phyloP scores from a whole-genome alignment of 1,284 basidiomycete species.

The Moniliella sp. region DNA sequence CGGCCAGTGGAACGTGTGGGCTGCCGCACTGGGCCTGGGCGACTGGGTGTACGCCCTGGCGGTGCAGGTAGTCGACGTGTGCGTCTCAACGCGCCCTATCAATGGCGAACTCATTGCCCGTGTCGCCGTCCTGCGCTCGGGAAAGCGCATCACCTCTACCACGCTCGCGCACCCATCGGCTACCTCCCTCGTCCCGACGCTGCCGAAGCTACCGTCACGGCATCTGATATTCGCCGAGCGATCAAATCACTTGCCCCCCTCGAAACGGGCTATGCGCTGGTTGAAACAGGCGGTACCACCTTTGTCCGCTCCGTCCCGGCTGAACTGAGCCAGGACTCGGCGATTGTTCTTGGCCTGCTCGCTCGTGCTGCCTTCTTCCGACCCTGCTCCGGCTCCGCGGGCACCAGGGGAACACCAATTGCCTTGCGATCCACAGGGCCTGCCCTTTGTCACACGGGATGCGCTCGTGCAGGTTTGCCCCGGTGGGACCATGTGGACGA shows the following conservation, averaged over 20 bases:
- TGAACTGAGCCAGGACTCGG: constrained; percentile 34
- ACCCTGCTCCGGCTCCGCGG: too few species aligned
- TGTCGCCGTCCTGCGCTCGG: constrained; percentile 51
- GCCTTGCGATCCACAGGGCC: constrained; percentile 4
- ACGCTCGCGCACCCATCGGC: not conserved
- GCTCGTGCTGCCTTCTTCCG: too few species aligned
- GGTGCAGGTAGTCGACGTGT: constrained; percentile 89
- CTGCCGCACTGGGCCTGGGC: constrained; percentile 55
- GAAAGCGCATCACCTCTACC: constrained; percentile 29
- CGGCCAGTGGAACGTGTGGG: too few species aligned
- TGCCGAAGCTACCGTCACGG: not conserved
- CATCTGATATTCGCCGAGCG: constrained; percentile 44
- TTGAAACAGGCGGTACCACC: constrained; percentile 43
- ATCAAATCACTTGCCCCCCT: constrained; percentile 71
- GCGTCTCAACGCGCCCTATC: constrained; percentile 60
- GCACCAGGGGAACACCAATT: too few species aligned
- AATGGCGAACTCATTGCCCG: constrained; percentile 81
- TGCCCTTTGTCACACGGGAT: constrained; percentile 38
- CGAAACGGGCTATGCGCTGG: constrained; percentile 65
- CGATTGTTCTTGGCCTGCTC: constrained; percentile 30
- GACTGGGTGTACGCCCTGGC: constrained; percentile 92
- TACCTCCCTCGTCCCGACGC: not conserved
- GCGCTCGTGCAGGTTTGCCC: constrained; percentile 48
- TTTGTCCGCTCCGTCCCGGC: constrained; percentile 30
- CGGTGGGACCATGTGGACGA: constrained; percentile 44